phyloP scores from a whole-genome alignment of 2,329 filamentous ascomycete species.

The Phoma sp. region DNA sequence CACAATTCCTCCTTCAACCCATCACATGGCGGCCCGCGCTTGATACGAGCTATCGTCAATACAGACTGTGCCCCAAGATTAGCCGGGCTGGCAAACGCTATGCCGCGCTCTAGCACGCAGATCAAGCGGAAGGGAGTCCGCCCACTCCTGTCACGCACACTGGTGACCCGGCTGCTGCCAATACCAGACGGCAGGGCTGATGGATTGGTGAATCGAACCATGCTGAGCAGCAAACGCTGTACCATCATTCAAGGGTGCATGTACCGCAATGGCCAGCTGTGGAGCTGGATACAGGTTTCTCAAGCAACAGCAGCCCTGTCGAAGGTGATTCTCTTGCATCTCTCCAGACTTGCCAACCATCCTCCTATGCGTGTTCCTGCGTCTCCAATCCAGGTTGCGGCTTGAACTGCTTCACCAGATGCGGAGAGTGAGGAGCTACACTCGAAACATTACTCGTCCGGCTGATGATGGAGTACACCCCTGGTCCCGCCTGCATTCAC shows the following conservation, averaged over 20 bases:
- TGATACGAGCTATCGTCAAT: conserved; percentile 2
- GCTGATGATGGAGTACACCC: conserved; percentile 24
- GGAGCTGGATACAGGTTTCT: not conserved
- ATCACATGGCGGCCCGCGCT: conserved; percentile 20
- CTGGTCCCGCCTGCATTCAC: conserved; percentile 31
- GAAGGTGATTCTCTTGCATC: not conserved
- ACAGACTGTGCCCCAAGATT: conserved; percentile 27
- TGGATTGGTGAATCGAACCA: conserved; percentile 5
- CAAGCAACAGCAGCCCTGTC: conserved; percentile 2
- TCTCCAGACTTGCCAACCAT: not conserved
- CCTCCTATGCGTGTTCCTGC: conserved; percentile 6
- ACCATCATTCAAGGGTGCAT: not conserved
- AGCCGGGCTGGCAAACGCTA: conserved; percentile 35
- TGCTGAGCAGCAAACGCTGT: conserved; percentile 16
- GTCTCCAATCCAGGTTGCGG: conserved; percentile 19
- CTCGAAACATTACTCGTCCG: conserved; percentile 23
- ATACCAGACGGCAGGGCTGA: conserved; percentile 35
- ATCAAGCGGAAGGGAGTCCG: conserved; percentile 39
- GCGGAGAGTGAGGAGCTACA: conserved; percentile 8
- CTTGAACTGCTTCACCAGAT: conserved; percentile 13
- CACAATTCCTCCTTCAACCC: conserved; percentile 12
- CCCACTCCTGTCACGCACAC: conserved; percentile 34
- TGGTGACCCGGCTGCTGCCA: conserved; percentile 9
- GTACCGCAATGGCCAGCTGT: not conserved
- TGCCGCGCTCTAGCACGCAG: conserved; percentile 30